Conservation (phyloP, 441 rosid species). For the Viola pubescens region DNA sequence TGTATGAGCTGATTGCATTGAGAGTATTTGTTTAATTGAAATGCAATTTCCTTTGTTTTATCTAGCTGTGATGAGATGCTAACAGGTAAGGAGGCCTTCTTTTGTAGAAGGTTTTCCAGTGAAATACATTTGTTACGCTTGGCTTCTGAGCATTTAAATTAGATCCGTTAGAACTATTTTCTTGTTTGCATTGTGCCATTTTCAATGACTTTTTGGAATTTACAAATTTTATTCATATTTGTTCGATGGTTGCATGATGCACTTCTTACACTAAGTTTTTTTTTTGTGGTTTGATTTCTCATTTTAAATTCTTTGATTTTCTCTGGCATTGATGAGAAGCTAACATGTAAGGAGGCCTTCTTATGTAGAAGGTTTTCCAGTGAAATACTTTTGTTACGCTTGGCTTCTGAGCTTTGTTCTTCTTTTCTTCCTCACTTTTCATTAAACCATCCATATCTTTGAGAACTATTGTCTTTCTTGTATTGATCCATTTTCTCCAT, state of each 20-base stretch:
- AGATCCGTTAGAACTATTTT: neutral
- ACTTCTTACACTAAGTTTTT: no score
- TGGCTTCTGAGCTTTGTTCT: slow-evolving; percentile 27
- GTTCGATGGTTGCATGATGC: neutral
- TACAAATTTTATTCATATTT: no score
- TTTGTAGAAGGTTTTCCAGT: slow-evolving; percentile 18
- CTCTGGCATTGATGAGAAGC: slow-evolving; percentile 31
- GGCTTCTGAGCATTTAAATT: slow-evolving; percentile 24
- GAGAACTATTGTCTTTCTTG: neutral
- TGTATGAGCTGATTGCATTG: neutral
- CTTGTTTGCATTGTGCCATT: no score
- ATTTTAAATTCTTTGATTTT: neutral
- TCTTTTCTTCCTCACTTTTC: neutral
- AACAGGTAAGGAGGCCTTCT: slow-evolving; percentile 29
- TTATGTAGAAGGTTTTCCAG: slow-evolving; percentile 16
- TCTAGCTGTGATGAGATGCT: slow-evolving; percentile 31
- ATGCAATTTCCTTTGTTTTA: neutral
- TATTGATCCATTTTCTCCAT: neutral
- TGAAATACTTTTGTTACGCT: slow-evolving; percentile 42
- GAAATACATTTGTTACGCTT: slow-evolving; percentile 42
- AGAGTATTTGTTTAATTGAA: neutral
- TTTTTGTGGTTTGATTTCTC: no score
- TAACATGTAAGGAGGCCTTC: slow-evolving; percentile 30
- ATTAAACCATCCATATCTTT: no score
- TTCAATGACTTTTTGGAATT: no score